A percentile compares a stretch with the other conserved stretches of the same genome.
phyloP scores from a whole-genome alignment of 2,329 filamentous ascomycete species.

The Rosellinia necatrix region DNA sequence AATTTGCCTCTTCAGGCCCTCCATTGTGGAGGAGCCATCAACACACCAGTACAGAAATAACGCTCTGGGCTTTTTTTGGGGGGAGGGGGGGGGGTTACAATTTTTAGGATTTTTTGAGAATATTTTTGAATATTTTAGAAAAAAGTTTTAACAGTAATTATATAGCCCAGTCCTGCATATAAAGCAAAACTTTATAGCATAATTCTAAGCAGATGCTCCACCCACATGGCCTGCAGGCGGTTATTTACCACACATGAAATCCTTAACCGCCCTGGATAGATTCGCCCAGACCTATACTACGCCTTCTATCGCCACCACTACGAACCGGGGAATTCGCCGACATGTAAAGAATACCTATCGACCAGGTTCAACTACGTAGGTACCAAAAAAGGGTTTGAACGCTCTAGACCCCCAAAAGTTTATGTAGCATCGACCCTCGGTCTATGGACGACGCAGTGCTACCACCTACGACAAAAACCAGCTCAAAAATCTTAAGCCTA shows the following conservation, averaged over 20 bases:
- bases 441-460: not conserved
- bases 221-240: not conserved
- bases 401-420: not conserved
- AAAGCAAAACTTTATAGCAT: too few relatives aligned
- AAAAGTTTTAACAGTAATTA: too few relatives aligned
- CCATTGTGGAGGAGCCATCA: too few relatives aligned
- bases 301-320: not conserved
- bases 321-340: not conserved
- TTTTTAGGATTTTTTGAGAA: too few relatives aligned
- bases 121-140: too few relatives aligned
- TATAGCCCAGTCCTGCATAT: too few relatives aligned
- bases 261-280: constrained; percentile 17
- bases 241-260: not conserved
- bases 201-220: not conserved
- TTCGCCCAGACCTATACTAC: constrained; percentile 2
- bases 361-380: not conserved
- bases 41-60: too few relatives aligned
- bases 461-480: not conserved
- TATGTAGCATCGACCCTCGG: not conserved
- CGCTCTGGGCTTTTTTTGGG: too few relatives aligned
- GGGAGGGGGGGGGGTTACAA: too few relatives aligned
- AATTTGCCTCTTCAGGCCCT: too few relatives aligned
- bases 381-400: not conserved
- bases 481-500: not conserved
- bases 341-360: not conserved